phyloP scores from a whole-genome alignment of 1,139 yeast species.

The Barnettozyma hawaiiensis region DNA sequence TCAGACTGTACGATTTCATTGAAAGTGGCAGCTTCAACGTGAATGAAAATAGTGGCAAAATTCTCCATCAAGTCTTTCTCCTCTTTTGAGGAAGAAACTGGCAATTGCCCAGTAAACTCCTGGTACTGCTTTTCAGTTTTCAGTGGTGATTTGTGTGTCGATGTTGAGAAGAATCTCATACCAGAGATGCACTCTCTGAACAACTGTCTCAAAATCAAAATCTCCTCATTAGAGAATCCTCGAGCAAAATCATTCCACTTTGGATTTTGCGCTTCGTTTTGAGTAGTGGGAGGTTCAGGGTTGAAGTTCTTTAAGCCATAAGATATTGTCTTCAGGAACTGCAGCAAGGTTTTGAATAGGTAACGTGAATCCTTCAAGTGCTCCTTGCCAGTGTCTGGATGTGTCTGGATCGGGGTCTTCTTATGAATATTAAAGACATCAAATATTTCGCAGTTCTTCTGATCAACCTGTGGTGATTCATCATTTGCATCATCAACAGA shows the following conservation, averaged over 20 bases:
- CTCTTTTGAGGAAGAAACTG: conserved; percentile 83
- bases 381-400: conserved; percentile 44
- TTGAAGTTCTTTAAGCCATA: conserved; percentile 88
- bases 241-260: conserved; percentile 90
- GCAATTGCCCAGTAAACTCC: conserved; percentile 76
- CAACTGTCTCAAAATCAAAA: conserved; percentile 64
- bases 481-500: conserved; percentile 1
- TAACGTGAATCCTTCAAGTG: conserved; percentile 85
- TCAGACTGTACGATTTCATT: conserved; percentile 87
- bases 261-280: conserved; percentile 54
- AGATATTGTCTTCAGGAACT: conserved; percentile 84
- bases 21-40: conserved; percentile 92
- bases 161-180: conserved; percentile 62
- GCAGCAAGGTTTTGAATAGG: conserved; percentile 81
- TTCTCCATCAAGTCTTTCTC: conserved; percentile 96
- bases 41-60: conserved; percentile 88
- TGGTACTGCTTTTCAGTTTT: conserved; percentile 35
- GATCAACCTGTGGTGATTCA: conserved; percentile 16
- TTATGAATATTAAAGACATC: conserved; percentile 45
- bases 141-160: conserved; percentile 39
- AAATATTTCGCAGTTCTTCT: conserved; percentile 23
- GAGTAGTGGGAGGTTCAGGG: conserved; percentile 71
- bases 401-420: conserved; percentile 42
- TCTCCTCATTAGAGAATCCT: conserved; percentile 76
- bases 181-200: conserved; percentile 86